Evolutionary conservation across 352 stramenopile species (phyloP).

Genomic region (Aphanomyces invadans): DNA sequence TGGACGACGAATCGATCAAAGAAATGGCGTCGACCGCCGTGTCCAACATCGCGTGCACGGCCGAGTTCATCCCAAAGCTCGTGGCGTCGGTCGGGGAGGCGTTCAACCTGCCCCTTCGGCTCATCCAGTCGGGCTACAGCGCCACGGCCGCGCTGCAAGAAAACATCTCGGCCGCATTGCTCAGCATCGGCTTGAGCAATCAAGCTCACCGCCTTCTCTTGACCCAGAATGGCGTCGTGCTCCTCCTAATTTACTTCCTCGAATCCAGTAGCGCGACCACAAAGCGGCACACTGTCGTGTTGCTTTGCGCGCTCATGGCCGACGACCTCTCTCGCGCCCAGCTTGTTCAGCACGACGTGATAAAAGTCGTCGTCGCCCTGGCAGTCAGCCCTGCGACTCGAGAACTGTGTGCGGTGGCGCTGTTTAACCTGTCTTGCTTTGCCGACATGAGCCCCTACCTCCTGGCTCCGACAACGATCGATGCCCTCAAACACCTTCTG

Average conservation of each 20-base stretch:
- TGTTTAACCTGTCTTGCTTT: constrained; percentile 77
- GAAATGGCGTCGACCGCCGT: constrained; percentile 67
- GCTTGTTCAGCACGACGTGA: constrained; percentile 63
- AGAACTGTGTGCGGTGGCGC: constrained; percentile 60
- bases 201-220: constrained; percentile 48
- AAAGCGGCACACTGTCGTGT: constrained; percentile 60
- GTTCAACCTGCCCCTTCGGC: constrained; percentile 38
- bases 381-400: constrained; percentile 26
- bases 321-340: constrained; percentile 46
- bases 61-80: constrained; percentile 52
- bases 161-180: constrained; percentile 64
- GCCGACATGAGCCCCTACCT: constrained; percentile 54
- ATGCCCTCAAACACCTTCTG: constrained; percentile 56
- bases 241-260: constrained; percentile 61
- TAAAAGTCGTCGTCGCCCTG: constrained; percentile 43
- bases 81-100: constrained; percentile 37
- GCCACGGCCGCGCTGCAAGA: constrained; percentile 50
- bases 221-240: constrained; percentile 52
- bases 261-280: constrained; percentile 37
- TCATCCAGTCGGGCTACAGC: constrained; percentile 51
- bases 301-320: constrained; percentile 58
- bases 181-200: constrained; percentile 53
- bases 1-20: constrained; percentile 51
- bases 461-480: constrained; percentile 65
- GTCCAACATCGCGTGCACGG: constrained; percentile 65